phyloP scores from a whole-genome alignment of 1,139 yeast genomes.

The Entelexis paramagnoliae region DNA sequence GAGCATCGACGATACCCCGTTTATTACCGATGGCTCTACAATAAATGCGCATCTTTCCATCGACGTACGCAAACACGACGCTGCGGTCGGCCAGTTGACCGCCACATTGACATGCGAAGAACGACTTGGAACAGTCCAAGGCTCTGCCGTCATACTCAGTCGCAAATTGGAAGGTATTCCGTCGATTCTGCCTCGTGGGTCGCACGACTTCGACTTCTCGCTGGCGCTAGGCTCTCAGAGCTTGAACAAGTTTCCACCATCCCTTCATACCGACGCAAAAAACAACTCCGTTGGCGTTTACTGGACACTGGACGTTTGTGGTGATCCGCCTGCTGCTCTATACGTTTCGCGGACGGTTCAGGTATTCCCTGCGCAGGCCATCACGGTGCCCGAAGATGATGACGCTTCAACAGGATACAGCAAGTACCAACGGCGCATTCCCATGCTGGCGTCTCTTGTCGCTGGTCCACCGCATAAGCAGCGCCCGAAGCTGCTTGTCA shows the following conservation, averaged over 20 bases:
- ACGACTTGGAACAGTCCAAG: background rate
- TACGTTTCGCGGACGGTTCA: background rate
- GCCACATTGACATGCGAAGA: conserved; percentile 3
- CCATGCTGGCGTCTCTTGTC: background rate
- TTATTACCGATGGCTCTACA: background rate
- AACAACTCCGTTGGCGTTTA: background rate
- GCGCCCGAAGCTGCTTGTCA: background rate
- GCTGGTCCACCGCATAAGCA: conserved; percentile 5
- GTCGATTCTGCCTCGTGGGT: background rate
- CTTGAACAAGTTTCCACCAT: background rate
- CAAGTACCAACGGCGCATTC: background rate
- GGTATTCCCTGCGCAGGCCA: background rate
- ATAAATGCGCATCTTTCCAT: background rate
- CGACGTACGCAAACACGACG: background rate
- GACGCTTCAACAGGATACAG: background rate
- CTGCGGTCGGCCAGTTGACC: background rate
- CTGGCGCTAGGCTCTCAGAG: background rate
- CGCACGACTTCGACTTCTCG: background rate
- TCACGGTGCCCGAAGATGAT: background rate
- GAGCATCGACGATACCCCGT: background rate
- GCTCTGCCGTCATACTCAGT: background rate
- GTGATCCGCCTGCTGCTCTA: background rate
- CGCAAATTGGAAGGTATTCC: background rate
- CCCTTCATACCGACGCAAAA: background rate
- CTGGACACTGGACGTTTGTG: background rate